A percentile compares a stretch with the other conserved stretches of the same genome.
Conservation (phyloP, 2,329 filamentous ascomycete species). For the Sphaceloma murrayae region DNA sequence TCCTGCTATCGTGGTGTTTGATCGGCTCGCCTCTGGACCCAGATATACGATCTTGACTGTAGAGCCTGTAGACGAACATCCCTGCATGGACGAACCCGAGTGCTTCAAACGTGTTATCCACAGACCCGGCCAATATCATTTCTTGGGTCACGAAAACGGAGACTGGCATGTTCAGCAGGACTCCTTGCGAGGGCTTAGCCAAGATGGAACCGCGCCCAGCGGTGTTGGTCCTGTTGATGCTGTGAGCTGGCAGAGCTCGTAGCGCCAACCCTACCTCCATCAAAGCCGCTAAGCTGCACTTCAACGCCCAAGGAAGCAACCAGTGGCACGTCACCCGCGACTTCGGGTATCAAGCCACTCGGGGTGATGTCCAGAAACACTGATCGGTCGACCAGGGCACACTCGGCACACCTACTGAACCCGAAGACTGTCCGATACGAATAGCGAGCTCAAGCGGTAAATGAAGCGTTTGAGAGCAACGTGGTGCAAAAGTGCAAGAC, state of each 20-base stretch:
- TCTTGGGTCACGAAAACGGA: neutral
- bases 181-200: conserved; percentile 41
- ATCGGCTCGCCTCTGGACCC: conserved; percentile 37
- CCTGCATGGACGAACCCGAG: too few relatives aligned
- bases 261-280: neutral
- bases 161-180: neutral
- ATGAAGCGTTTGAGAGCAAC: conserved; percentile 36
- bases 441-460: conserved; percentile 30
- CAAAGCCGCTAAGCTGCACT: neutral
- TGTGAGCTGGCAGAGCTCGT: conserved; percentile 23
- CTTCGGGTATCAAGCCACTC: conserved; percentile 39
- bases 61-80: too few relatives aligned
- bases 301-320: conserved; percentile 15
- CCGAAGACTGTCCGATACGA: too few relatives aligned
- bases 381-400: conserved; percentile 43
- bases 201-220: conserved; percentile 44
- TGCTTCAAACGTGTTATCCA: too few relatives aligned
- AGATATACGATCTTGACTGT: too few relatives aligned
- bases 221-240: conserved; percentile 52
- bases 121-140: too few relatives aligned
- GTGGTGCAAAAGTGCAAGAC: conserved; percentile 40
- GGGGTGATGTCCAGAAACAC: conserved; percentile 37
- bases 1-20: conserved; percentile 43
- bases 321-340: conserved; percentile 45
- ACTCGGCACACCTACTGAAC: too few relatives aligned